Evolutionary conservation across 768 basidiomycete genomes (phyloP).

Genomic region (Roridomyces roridus): DNA sequence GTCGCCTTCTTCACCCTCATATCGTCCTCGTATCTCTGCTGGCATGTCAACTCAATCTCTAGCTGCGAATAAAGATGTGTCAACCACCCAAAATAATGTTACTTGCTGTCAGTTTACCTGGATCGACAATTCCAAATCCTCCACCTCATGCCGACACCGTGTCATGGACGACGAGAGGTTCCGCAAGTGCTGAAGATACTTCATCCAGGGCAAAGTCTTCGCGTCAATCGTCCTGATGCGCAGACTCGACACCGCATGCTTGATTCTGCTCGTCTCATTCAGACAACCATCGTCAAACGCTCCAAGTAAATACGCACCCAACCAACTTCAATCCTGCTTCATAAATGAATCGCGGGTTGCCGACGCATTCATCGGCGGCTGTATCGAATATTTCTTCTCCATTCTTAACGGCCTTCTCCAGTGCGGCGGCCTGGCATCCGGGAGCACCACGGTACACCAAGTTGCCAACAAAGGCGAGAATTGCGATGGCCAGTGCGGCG

Average conservation of each 20-base stretch:
- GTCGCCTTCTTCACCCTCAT: neutral
- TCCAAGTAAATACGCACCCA: neutral
- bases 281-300: neutral
- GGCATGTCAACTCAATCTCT: slow-evolving; percentile 4
- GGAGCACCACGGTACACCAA: neutral
- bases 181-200: neutral
- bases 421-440: neutral
- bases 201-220: neutral
- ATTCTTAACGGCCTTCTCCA: neutral
- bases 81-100: neutral
- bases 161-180: neutral
- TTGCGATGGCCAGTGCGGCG: neutral
- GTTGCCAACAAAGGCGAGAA: neutral
- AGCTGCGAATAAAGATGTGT: neutral
- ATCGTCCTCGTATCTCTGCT: neutral
- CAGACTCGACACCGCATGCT: neutral
- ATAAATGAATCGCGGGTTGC: slow-evolving; percentile 2
- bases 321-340: slow-evolving; percentile 1
- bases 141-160: slow-evolving; percentile 1
- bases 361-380: neutral
- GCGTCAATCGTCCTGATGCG: neutral
- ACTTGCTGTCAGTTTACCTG: neutral
- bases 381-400: neutral
- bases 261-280: neutral
- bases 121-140: neutral